Percentiles rank a stretch among this genome's conserved stretches.
Conservation (phyloP, 164 flowering plant species). For the Berberis vulgaris region DNA sequence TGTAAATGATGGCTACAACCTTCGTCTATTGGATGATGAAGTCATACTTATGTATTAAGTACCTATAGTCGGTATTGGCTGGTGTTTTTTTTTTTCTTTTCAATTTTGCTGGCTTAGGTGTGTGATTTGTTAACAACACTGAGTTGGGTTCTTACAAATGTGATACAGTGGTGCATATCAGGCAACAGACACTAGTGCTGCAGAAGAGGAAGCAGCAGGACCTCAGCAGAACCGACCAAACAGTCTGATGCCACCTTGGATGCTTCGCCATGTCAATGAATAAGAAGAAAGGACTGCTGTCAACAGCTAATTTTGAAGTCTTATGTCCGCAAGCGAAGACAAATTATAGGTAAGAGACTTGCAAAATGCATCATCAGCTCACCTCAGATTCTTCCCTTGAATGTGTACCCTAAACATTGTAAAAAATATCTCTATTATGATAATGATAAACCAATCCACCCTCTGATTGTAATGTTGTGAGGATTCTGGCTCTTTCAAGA, state of each 20-base stretch:
- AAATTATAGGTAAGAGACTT: neutral
- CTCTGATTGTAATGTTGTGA: neutral
- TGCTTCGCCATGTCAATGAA: slow-evolving; percentile 7
- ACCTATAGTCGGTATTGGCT: no score
- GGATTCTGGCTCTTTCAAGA: neutral
- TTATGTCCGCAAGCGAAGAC: neutral
- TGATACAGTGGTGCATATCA: neutral
- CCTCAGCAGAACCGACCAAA: neutral
- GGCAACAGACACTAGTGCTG: slow-evolving; percentile 5
- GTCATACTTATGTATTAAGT: no score
- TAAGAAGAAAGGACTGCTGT: neutral
- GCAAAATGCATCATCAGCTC: neutral
- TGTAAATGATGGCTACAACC: no score
- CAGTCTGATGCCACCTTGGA: slow-evolving; percentile 10
- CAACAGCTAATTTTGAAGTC: neutral
- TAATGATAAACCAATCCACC: neutral
- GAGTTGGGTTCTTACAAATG: no score
- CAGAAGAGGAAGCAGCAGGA: neutral
- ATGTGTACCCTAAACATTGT: neutral
- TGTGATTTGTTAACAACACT: no score
- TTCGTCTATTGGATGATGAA: no score
- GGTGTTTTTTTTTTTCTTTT: no score
- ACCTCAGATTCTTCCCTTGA: neutral
- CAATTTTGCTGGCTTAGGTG: no score
- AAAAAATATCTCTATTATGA: neutral